Conservation (phyloP, 768 basidiomycete species). For the Mycena floridula region DNA sequence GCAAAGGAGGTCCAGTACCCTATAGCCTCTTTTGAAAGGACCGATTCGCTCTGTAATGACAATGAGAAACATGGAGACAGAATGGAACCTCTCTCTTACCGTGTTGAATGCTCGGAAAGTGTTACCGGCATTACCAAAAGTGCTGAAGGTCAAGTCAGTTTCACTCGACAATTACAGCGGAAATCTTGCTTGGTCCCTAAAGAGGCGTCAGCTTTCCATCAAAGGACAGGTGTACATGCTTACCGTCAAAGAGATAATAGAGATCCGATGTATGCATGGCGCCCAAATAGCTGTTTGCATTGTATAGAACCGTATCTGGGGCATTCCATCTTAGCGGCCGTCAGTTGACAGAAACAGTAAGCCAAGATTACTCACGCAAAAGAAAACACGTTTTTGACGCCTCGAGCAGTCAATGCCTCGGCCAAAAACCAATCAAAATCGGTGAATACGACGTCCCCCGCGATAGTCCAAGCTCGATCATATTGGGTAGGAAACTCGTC, state of each 20-base stretch:
- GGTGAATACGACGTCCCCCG: constrained; percentile 34
- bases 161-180: background rate
- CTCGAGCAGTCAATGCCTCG: constrained; percentile 21
- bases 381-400: constrained; percentile 26
- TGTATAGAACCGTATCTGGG: constrained; percentile 32
- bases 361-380: constrained; percentile 21
- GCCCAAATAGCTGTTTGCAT: constrained; percentile 28
- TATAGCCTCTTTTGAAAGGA: constrained; percentile 32
- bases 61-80: too few species aligned
- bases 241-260: constrained; percentile 36
- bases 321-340: constrained; percentile 30
- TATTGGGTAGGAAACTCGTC: constrained; percentile 33
- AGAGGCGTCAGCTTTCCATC: background rate
- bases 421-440: constrained; percentile 26
- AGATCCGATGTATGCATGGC: constrained; percentile 39
- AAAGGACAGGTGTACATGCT: constrained; percentile 2
- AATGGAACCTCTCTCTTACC: too few species aligned
- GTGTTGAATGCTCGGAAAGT: constrained; percentile 31
- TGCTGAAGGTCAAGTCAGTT: constrained; percentile 10
- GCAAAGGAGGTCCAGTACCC: constrained; percentile 39
- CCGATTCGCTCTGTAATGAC: constrained; percentile 28
- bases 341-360: background rate
- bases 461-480: constrained; percentile 34
- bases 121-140: constrained; percentile 25
- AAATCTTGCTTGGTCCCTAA: background rate